Evolutionary conservation across 345 rosid genomes (phyloP).

Genomic region (Pseudoturritis turrita): DNA sequence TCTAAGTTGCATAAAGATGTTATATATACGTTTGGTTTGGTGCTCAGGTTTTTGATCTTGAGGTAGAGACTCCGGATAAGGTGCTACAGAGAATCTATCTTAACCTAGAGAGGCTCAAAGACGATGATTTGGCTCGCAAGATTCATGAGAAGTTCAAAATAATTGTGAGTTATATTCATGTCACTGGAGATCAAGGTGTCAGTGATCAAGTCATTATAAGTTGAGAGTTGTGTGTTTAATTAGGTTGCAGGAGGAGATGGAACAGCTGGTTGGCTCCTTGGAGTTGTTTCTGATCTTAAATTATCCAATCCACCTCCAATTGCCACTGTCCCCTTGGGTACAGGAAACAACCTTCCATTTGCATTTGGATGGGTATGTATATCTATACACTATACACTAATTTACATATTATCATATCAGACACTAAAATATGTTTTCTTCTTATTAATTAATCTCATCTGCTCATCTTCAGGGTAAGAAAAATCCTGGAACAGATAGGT

Average conservation of each 20-base stretch:
- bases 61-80: slow-evolving; percentile 61
- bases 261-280: slow-evolving; percentile 96
- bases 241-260: slow-evolving; percentile 81
- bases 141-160: slow-evolving; percentile 56
- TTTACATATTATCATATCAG: background rate
- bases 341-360: slow-evolving; percentile 91
- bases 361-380: slow-evolving; percentile 88
- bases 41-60: slow-evolving; percentile 71
- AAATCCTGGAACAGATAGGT: slow-evolving; percentile 70
- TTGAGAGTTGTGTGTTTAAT: background rate
- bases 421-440: background rate
- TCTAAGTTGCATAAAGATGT: too few species aligned
- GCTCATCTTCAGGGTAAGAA: slow-evolving; percentile 66
- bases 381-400: background rate
- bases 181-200: background rate
- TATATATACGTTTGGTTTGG: background rate
- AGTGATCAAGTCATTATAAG: background rate
- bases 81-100: slow-evolving; percentile 52
- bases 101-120: slow-evolving; percentile 58
- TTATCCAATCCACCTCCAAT: slow-evolving; percentile 78
- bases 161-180: slow-evolving; percentile 49
- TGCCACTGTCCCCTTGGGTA: slow-evolving; percentile 86
- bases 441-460: background rate
- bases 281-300: slow-evolving; percentile 78
- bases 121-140: slow-evolving; percentile 39